These are phyloP conservation scores for Cyberlindnera bimundalis DNA, from an alignment of 805 yeast genomes.

Conservation along the genomic window DNA sequence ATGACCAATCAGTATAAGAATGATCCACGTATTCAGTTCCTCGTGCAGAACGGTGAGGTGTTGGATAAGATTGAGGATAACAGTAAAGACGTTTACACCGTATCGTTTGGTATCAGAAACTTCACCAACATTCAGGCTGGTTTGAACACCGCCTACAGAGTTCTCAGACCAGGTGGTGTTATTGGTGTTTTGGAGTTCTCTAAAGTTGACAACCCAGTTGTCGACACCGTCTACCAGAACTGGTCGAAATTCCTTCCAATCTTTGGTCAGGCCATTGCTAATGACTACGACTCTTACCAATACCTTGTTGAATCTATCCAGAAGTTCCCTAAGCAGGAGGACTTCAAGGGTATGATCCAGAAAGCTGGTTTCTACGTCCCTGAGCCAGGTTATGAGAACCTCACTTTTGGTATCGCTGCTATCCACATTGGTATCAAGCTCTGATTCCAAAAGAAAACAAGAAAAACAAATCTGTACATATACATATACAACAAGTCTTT, in stretches of 20 bases:
- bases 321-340: slow-evolving; percentile 88
- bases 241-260: slow-evolving; percentile 88
- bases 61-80: slow-evolving; percentile 80
- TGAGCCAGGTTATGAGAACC: slow-evolving; percentile 87
- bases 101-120: slow-evolving; percentile 96
- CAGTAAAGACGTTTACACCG: slow-evolving; percentile 93
- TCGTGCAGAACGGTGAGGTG: slow-evolving; percentile 90
- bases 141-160: slow-evolving; percentile 90
- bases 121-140: slow-evolving; percentile 95
- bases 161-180: slow-evolving; percentile 94
- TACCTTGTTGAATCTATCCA: slow-evolving; percentile 93
- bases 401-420: slow-evolving; percentile 93
- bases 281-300: slow-evolving; percentile 94
- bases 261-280: slow-evolving; percentile 93
- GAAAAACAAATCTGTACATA: not conserved
- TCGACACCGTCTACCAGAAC: slow-evolving; percentile 76
- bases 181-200: slow-evolving; percentile 96
- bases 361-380: slow-evolving; percentile 93
- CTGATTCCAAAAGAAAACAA: slow-evolving; percentile 24
- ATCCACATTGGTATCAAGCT: slow-evolving; percentile 93
- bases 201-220: slow-evolving; percentile 75
- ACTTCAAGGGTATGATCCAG: slow-evolving; percentile 85
- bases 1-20: slow-evolving; percentile 49
- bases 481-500: too few relatives aligned
- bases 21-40: slow-evolving; percentile 61